Evolutionary conservation across 2,329 filamentous ascomycete genomes (phyloP).

Genomic region (Acrocalymma vagum): DNA sequence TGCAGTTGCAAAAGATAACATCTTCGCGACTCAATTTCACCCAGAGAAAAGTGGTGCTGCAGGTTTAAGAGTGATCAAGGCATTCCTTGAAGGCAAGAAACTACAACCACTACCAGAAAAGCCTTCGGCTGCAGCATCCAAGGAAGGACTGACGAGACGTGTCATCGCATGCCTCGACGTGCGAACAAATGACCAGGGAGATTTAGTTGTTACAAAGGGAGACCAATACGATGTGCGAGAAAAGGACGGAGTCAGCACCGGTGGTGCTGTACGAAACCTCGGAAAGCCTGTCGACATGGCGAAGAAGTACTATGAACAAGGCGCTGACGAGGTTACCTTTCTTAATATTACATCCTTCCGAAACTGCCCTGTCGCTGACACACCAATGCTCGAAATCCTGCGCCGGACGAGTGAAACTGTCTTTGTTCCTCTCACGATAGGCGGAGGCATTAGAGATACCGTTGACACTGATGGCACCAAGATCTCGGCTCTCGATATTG

Average conservation of each 20-base stretch:
- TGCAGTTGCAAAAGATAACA: conserved; percentile 83
- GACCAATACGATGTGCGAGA: conserved; percentile 99
- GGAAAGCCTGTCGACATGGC: conserved; percentile 98
- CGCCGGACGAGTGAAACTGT: conserved; percentile 87
- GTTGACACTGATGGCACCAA: conserved; percentile 86
- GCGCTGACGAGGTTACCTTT: conserved; percentile 96
- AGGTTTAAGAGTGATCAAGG: conserved; percentile 81
- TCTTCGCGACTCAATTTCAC: conserved; percentile 95
- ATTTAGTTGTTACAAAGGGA: conserved; percentile 96
- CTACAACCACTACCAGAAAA: conserved; percentile 61
- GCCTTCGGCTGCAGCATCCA: conserved; percentile 36
- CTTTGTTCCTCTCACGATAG: conserved; percentile 94
- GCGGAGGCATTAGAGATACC: conserved; percentile 93
- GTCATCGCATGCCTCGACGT: conserved; percentile 98
- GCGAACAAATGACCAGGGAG: conserved; percentile 89
- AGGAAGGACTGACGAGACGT: conserved; percentile 84
- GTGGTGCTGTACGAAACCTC: conserved; percentile 81
- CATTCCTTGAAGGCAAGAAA: conserved; percentile 81
- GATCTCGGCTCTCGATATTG: conserved; percentile 90
- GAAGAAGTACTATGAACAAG: conserved; percentile 91
- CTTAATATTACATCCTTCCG: conserved; percentile 98
- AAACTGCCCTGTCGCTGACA: conserved; percentile 89
- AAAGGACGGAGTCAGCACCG: conserved; percentile 69
- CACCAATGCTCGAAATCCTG: conserved; percentile 95
- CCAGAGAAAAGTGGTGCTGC: conserved; percentile 96